These are phyloP conservation scores for Mycena vitilis DNA, from an alignment of 768 basidiomycete genomes.

Conservation along the genomic window DNA sequence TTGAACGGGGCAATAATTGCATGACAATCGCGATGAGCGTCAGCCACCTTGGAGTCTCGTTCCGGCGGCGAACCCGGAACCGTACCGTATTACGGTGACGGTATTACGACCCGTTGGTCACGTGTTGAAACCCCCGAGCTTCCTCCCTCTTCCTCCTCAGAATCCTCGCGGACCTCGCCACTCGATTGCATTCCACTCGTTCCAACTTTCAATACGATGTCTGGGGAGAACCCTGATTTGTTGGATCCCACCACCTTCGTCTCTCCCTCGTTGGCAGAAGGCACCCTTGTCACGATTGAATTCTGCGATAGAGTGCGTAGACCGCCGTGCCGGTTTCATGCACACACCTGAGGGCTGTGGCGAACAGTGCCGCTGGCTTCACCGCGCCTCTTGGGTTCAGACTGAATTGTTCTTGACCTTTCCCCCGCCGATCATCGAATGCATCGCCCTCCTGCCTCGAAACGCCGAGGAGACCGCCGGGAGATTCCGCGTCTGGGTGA, in stretches of 20 bases:
- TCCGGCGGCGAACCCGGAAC: too few relatives aligned
- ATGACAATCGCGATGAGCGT: too few relatives aligned
- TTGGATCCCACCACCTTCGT: constrained; percentile 66
- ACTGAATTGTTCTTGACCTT: constrained; percentile 94
- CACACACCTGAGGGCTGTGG: constrained; percentile 11
- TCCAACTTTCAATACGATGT: not conserved
- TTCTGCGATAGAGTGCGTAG: constrained; percentile 89
- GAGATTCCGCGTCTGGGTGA: constrained; percentile 92
- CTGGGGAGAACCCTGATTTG: constrained; percentile 14
- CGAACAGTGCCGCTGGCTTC: constrained; percentile 69
- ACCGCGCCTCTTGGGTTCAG: constrained; percentile 93
- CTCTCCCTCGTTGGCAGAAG: constrained; percentile 57
- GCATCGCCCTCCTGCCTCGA: constrained; percentile 79
- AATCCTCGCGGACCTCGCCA: too few relatives aligned
- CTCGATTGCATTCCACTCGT: too few relatives aligned
- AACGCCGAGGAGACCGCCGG: constrained; percentile 88
- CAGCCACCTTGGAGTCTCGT: too few relatives aligned
- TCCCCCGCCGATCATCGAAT: constrained; percentile 76
- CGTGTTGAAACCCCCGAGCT: too few relatives aligned
- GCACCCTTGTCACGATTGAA: constrained; percentile 82
- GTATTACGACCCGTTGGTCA: too few relatives aligned
- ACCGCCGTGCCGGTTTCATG: constrained; percentile 5
- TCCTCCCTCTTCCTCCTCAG: too few relatives aligned
- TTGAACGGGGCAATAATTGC: too few relatives aligned
- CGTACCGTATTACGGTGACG: too few relatives aligned